phyloP scores from a whole-genome alignment of 73 alveolate species.

The Stentor roeselii region DNA sequence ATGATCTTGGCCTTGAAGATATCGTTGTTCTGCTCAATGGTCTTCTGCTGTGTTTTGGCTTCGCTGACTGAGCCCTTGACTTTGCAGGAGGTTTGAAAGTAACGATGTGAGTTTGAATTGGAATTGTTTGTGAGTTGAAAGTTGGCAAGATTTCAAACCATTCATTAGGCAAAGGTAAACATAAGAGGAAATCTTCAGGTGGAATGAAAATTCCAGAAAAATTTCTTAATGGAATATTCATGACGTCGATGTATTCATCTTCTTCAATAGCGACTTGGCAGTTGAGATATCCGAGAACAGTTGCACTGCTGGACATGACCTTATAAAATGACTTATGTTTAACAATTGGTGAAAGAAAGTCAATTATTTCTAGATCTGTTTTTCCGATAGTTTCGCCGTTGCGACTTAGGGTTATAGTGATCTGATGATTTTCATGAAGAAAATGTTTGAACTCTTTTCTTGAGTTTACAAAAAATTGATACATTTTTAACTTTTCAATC shows the following conservation, averaged over 20 bases:
- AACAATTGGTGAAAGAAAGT: slow-evolving; percentile 10
- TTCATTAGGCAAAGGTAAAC: slow-evolving; percentile 23
- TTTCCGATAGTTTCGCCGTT: not conserved
- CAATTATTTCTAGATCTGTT: slow-evolving; percentile 9
- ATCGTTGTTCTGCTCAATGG: not conserved
- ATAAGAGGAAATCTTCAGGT: slow-evolving; percentile 27
- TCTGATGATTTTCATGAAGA: not conserved
- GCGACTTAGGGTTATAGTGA: not conserved
- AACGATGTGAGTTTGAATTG: not conserved
- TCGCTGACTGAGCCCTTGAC: slow-evolving; percentile 22
- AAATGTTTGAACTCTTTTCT: slow-evolving; percentile 3
- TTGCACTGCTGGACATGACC: slow-evolving; percentile 11
- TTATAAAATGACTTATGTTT: slow-evolving; percentile 1
- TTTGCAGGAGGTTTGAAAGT: not conserved
- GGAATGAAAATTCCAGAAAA: slow-evolving; percentile 5
- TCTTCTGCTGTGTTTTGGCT: not conserved
- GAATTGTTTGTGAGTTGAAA: not conserved
- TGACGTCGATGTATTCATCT: slow-evolving; percentile 1
- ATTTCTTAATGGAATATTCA: not conserved
- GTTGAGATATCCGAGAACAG: slow-evolving; percentile 16
- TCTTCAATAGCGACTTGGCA: slow-evolving; percentile 23
- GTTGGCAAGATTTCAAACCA: slow-evolving; percentile 25
- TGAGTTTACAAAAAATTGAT: slow-evolving; percentile 1
- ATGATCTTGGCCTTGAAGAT: not conserved
- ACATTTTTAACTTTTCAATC: not conserved